phyloP scores from a whole-genome alignment of 768 basidiomycete species.

The Terana coerulea region DNA sequence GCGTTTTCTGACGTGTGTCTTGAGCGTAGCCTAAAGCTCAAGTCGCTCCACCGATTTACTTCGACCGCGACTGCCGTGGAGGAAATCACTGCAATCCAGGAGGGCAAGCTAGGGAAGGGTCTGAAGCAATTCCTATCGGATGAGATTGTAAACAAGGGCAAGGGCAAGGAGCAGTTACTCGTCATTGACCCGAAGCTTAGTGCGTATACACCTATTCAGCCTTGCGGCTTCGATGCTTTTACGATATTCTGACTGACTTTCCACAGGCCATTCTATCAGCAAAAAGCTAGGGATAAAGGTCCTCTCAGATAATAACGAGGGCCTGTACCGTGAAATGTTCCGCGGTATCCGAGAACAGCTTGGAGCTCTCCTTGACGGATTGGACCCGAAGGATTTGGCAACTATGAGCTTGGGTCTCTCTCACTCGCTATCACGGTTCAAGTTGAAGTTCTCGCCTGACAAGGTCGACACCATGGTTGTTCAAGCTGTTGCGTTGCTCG shows the following conservation, averaged over 20 bases:
- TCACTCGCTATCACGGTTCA: constrained; percentile 96
- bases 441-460: constrained; percentile 99
- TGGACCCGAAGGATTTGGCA: constrained; percentile 90
- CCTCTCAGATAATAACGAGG: constrained; percentile 45
- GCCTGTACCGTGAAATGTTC: constrained; percentile 73
- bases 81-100: constrained; percentile 90
- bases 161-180: constrained; percentile 78
- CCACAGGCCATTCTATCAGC: constrained; percentile 74
- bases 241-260: constrained; percentile 2
- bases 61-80: constrained; percentile 97
- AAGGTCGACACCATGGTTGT: constrained; percentile 99
- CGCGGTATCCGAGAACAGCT: constrained; percentile 93
- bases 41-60: constrained; percentile 93
- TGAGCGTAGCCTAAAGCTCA: constrained; percentile 74
- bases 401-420: constrained; percentile 98
- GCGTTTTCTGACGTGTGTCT: neutral
- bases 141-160: constrained; percentile 84
- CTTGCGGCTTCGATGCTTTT: neutral
- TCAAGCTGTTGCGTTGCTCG: constrained; percentile 95
- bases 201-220: constrained; percentile 38
- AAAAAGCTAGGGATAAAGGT: constrained; percentile 95
- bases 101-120: constrained; percentile 89
- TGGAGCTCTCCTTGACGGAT: constrained; percentile 78
- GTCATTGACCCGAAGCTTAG: constrained; percentile 92
- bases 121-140: constrained; percentile 92